These are phyloP conservation scores for Micromonas pusilla DNA, from an alignment of 139 green algal species.

Conservation along the genomic window DNA sequence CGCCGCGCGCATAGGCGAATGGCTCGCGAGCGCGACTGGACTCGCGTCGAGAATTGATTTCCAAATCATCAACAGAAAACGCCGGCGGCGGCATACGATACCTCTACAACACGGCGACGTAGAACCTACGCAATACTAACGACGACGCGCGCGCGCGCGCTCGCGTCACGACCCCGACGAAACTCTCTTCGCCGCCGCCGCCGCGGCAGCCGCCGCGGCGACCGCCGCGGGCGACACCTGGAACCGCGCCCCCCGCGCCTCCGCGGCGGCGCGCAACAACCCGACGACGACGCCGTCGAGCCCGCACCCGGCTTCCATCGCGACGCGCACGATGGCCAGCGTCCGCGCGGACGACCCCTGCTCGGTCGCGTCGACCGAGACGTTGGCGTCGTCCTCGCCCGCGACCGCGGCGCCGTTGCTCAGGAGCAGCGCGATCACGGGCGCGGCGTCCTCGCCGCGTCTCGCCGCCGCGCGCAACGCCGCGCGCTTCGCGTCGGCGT, in stretches of 20 bases:
- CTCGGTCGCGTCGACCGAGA: not conserved
- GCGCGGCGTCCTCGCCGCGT: not conserved
- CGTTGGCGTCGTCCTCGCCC: not conserved
- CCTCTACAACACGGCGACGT: no score
- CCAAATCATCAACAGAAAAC: no score
- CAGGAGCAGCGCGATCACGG: not conserved
- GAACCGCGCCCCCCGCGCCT: not conserved
- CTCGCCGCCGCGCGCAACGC: not conserved
- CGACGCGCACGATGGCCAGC: not conserved
- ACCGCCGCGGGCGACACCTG: not conserved
- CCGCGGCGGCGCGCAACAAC: not conserved
- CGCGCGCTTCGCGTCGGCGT: not conserved
- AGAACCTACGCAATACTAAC: no score
- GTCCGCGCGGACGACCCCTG: not conserved
- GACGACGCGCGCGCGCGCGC: no score
- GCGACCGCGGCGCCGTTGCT: not conserved
- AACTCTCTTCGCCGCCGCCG: no score
- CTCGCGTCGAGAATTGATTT: no score
- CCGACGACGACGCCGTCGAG: not conserved
- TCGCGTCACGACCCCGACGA: no score
- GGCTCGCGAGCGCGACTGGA: no score
- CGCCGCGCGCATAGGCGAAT: no score
- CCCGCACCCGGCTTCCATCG: not conserved
- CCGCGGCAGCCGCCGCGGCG: no score
- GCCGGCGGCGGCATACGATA: no score